Conservation (phyloP, 2,329 filamentous ascomycete species). For the Cladosporium sp. region DNA sequence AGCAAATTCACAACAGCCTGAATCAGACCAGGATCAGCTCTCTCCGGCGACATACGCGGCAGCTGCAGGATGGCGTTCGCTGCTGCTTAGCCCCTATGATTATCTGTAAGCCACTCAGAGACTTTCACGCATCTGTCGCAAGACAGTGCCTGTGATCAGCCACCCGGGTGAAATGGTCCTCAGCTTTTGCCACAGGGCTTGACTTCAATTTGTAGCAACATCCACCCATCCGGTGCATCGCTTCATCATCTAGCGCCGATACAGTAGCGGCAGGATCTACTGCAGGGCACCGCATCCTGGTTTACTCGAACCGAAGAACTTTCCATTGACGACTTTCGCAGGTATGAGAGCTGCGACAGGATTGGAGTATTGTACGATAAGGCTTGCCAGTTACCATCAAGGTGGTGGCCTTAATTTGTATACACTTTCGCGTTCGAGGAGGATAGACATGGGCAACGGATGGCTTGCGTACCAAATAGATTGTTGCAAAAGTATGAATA, state of each 20-base stretch:
- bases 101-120: too few species aligned
- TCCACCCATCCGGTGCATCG: too few species aligned
- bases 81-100: not conserved
- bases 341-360: not conserved
- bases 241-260: not conserved
- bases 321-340: not conserved
- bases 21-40: not conserved
- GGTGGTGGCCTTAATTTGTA: not conserved
- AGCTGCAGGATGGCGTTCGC: not conserved
- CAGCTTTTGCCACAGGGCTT: not conserved
- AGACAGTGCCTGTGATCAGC: not conserved
- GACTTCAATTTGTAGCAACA: not conserved
- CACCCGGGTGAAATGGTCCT: not conserved
- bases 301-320: not conserved
- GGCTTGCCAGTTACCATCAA: not conserved
- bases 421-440: not conserved
- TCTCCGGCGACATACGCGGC: not conserved
- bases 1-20: not conserved
- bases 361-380: not conserved
- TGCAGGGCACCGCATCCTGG: not conserved
- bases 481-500: not conserved
- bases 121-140: too few species aligned
- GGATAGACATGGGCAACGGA: not conserved
- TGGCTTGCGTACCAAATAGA: not conserved
- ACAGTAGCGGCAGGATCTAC: slow-evolving; percentile 4